These are phyloP conservation scores for Pisolithus thermaeus DNA, from an alignment of 1,284 basidiomycete genomes.

Conservation along the genomic window DNA sequence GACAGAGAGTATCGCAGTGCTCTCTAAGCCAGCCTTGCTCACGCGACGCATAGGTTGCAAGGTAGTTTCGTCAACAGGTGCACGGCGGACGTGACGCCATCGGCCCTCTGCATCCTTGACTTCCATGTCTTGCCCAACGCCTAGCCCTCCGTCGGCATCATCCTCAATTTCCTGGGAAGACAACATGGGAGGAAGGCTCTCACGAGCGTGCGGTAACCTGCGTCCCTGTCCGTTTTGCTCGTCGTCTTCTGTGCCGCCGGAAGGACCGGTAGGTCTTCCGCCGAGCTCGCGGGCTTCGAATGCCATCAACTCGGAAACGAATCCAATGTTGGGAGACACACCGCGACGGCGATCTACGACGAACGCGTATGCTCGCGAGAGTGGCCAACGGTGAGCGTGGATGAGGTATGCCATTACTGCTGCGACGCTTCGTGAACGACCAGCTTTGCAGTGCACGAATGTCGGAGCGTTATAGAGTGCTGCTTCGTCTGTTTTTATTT, in stretches of 20 bases:
- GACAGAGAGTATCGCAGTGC: slow-evolving; percentile 13
- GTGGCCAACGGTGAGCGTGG: slow-evolving; percentile 92
- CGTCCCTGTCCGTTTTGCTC: slow-evolving; percentile 35
- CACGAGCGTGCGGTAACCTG: slow-evolving; percentile 57
- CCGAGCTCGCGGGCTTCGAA: slow-evolving; percentile 90
- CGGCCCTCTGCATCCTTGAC: slow-evolving; percentile 77
- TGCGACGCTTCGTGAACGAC: slow-evolving; percentile 94
- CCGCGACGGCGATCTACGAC: slow-evolving; percentile 87
- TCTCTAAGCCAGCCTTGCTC: slow-evolving; percentile 87
- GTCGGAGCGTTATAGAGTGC: slow-evolving; percentile 81
- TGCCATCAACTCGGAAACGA: slow-evolving; percentile 94
- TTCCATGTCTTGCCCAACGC: slow-evolving; percentile 75
- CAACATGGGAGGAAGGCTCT: slow-evolving; percentile 68
- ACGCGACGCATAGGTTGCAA: slow-evolving; percentile 81
- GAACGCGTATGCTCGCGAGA: slow-evolving; percentile 85
- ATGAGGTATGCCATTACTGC: slow-evolving; percentile 97
- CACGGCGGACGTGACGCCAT: slow-evolving; percentile 77
- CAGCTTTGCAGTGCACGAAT: slow-evolving; percentile 96
- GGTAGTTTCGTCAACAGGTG: slow-evolving; percentile 81
- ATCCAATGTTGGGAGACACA: slow-evolving; percentile 97
- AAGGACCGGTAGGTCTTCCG: slow-evolving; percentile 50
- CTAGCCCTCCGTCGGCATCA: slow-evolving; percentile 25
- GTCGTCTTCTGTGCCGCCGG: slow-evolving; percentile 17
- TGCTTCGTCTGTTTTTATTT: slow-evolving; percentile 68
- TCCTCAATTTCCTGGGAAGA: slow-evolving; percentile 27